phyloP scores from a whole-genome alignment of 768 basidiomycete species.

The Exidia glandulosa region DNA sequence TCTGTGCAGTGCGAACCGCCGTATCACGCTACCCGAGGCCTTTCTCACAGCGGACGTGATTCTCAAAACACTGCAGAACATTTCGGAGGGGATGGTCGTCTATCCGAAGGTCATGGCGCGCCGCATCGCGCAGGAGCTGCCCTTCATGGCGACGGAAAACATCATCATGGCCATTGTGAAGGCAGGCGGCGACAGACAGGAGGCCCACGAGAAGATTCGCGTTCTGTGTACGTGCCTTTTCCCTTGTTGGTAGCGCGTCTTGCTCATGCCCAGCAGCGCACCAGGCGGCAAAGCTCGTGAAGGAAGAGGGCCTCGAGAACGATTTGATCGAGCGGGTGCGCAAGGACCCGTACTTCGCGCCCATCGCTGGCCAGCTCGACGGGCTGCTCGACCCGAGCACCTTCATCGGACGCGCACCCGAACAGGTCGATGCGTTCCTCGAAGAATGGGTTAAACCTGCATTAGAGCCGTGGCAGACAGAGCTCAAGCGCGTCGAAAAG shows the following conservation, averaged over 20 bases:
- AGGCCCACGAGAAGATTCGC: constrained; percentile 92
- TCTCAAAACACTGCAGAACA: constrained; percentile 88
- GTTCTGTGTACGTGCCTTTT: constrained; percentile 27
- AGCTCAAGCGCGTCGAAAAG: constrained; percentile 38
- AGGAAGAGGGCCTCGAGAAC: constrained; percentile 88
- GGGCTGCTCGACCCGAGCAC: constrained; percentile 70
- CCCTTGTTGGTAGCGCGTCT: neutral
- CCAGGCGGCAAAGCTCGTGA: constrained; percentile 89
- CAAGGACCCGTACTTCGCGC: constrained; percentile 76
- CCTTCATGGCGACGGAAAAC: constrained; percentile 99
- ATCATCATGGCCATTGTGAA: constrained; percentile 99
- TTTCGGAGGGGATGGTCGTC: constrained; percentile 97
- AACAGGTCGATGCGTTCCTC: constrained; percentile 88
- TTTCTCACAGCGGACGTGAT: constrained; percentile 97
- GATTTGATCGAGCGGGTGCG: constrained; percentile 86
- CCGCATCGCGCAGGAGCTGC: constrained; percentile 86
- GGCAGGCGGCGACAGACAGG: constrained; percentile 88
- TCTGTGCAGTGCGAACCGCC: constrained; percentile 96
- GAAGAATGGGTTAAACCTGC: constrained; percentile 83
- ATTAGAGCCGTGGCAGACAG: constrained; percentile 45
- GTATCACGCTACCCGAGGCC: constrained; percentile 92
- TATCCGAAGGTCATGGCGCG: constrained; percentile 93
- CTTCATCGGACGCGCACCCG: constrained; percentile 88
- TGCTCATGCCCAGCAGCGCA: constrained; percentile 34
- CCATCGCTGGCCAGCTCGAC: constrained; percentile 74